These are phyloP conservation scores for Orbilia blumenaviensis DNA, from an alignment of 2,329 filamentous ascomycete genomes.

Conservation along the genomic window DNA sequence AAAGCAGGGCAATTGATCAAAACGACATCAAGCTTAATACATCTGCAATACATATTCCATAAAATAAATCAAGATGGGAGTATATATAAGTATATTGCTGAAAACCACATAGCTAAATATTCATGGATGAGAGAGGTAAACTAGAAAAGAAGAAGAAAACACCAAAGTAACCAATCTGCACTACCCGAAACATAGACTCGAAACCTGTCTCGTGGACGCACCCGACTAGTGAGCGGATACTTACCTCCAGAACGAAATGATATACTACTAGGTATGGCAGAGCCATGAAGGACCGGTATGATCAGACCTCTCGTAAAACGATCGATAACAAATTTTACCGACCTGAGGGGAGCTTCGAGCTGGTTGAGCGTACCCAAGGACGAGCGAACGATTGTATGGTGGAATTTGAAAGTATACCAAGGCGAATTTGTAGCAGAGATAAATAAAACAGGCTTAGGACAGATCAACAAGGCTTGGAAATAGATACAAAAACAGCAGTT, in stretches of 20 bases:
- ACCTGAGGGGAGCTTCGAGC: neutral
- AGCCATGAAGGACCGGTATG: neutral
- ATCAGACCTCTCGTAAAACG: neutral
- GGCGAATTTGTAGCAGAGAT: neutral
- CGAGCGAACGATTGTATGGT: neutral
- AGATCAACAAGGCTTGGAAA: neutral
- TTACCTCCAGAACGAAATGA: neutral
- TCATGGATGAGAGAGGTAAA: neutral
- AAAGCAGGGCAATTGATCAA: too few species aligned
- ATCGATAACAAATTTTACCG: neutral
- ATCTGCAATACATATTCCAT: neutral
- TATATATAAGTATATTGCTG: neutral
- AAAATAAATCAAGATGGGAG: neutral
- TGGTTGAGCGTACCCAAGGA: neutral
- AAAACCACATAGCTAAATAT: neutral
- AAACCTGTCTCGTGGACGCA: neutral
- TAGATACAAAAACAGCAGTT: slow-evolving; percentile 7
- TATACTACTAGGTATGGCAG: neutral
- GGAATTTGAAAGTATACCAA: neutral
- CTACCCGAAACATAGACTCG: neutral
- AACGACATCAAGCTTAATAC: neutral
- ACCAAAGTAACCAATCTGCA: neutral
- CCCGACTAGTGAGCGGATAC: neutral
- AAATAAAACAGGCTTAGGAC: neutral
- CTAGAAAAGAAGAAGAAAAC: neutral